Conservation (phyloP, 306 rosid genomes). For the Psophocarpus tetragonolobus region DNA sequence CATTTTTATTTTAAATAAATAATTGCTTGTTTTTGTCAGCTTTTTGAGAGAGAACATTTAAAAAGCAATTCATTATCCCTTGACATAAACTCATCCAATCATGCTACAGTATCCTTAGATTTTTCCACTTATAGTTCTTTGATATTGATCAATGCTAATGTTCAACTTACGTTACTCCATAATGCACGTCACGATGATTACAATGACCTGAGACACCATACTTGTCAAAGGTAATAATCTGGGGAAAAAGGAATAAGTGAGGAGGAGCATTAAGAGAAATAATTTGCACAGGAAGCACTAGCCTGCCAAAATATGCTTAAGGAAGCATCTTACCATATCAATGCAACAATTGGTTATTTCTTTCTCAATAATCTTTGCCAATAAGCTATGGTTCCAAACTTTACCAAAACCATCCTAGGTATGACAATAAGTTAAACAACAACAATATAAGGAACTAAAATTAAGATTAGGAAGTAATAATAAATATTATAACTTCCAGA, state of each 20-base stretch:
- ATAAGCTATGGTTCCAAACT: slow-evolving; percentile 66
- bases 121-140: neutral
- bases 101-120: neutral
- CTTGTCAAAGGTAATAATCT: slow-evolving; percentile 84
- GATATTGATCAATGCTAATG: slow-evolving; percentile 27
- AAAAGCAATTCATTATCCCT: neutral
- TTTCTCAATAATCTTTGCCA: slow-evolving; percentile 60
- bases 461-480: slow-evolving; percentile 14
- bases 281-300: neutral
- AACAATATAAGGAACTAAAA: slow-evolving; percentile 23
- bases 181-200: slow-evolving; percentile 81
- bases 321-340: slow-evolving; percentile 61
- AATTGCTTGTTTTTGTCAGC: neutral
- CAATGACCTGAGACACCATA: slow-evolving; percentile 94
- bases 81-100: neutral
- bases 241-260: slow-evolving; percentile 31
- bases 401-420: slow-evolving; percentile 88
- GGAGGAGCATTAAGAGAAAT: neutral
- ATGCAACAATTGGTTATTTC: slow-evolving; percentile 51
- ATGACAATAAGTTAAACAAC: slow-evolving; percentile 32
- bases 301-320: slow-evolving; percentile 23
- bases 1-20: neutral
- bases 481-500: slow-evolving; percentile 30
- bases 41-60: neutral
- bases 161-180: slow-evolving; percentile 67